phyloP scores from a whole-genome alignment of 2,329 filamentous ascomycete genomes.

The Tolypocladium tundrense region DNA sequence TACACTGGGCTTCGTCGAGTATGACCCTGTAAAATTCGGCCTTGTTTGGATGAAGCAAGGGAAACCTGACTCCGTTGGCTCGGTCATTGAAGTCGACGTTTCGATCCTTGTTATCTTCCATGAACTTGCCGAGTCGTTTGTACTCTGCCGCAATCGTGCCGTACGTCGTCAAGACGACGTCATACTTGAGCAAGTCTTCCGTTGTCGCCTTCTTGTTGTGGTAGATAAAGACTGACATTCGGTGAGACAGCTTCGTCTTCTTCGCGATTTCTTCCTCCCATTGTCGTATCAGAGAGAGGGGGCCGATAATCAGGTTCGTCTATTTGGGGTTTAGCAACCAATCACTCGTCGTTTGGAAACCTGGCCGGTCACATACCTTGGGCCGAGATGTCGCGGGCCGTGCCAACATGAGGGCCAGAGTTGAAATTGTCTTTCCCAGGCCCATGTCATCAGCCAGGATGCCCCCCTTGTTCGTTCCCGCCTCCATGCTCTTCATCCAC shows the following conservation, averaged over 20 bases:
- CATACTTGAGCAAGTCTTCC: conserved; percentile 53
- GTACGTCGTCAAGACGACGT: conserved; percentile 80
- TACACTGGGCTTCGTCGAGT: conserved; percentile 75
- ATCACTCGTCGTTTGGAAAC: not conserved
- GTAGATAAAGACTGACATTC: conserved; percentile 56
- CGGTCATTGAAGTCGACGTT: conserved; percentile 26
- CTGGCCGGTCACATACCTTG: conserved; percentile 15
- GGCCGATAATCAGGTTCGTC: conserved; percentile 76
- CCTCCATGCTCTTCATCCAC: conserved; percentile 78
- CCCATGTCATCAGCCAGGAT: conserved; percentile 94
- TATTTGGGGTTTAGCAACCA: conserved; percentile 28
- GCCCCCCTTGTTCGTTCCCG: conserved; percentile 69
- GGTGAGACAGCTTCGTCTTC: conserved; percentile 52
- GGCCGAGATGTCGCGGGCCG: conserved; percentile 42
- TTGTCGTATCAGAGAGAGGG: conserved; percentile 69
- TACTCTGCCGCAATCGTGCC: conserved; percentile 58
- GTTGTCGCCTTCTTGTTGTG: conserved; percentile 57
- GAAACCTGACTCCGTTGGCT: conserved; percentile 28
- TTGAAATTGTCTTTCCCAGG: conserved; percentile 80
- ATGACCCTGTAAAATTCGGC: conserved; percentile 71
- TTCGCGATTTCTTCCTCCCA: conserved; percentile 72
- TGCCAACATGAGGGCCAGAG: conserved; percentile 64
- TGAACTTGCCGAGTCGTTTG: conserved; percentile 48
- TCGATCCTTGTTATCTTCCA: conserved; percentile 35
- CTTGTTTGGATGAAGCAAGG: conserved; percentile 47